Evolutionary conservation across 2,329 filamentous ascomycete genomes (phyloP).

Genomic region (Phoma sp.): DNA sequence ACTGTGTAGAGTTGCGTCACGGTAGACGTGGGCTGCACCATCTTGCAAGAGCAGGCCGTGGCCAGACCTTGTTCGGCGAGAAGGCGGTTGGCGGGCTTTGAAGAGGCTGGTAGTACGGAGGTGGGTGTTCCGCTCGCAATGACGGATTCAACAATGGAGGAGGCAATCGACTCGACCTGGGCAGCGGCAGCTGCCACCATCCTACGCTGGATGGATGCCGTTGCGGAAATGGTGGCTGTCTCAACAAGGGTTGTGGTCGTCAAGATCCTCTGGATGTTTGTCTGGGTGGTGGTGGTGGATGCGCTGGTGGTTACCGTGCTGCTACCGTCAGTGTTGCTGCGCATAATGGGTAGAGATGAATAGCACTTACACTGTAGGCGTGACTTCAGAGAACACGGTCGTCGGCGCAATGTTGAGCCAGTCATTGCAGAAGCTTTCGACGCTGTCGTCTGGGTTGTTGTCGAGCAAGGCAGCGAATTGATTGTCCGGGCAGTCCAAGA

Average conservation of each 20-base stretch:
- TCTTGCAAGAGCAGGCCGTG: conserved; percentile 40
- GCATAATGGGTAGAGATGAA: neutral
- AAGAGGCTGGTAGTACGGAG: conserved; percentile 8
- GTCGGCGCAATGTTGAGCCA: conserved; percentile 36
- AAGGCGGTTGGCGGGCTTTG: conserved; percentile 21
- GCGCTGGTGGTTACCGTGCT: conserved; percentile 32
- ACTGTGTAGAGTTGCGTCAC: conserved; percentile 34
- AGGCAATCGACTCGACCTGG: conserved; percentile 27
- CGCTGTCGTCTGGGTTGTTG: conserved; percentile 13
- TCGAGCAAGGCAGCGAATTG: conserved; percentile 26
- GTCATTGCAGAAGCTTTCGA: conserved; percentile 37
- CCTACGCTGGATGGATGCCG: conserved; percentile 19
- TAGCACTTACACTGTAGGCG: conserved; percentile 31
- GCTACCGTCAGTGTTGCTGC: neutral
- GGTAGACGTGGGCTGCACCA: conserved; percentile 38
- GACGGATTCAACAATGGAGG: conserved; percentile 30
- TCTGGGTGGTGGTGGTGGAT: conserved; percentile 24
- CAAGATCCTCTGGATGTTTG: conserved; percentile 23
- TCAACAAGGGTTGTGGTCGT: conserved; percentile 32
- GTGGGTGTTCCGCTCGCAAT: conserved; percentile 26
- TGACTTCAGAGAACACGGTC: conserved; percentile 28
- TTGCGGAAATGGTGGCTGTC: conserved; percentile 28
- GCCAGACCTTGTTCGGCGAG: conserved; percentile 31
- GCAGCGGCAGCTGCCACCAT: conserved; percentile 22
- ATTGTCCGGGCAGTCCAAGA: conserved; percentile 27